A percentile compares a stretch with the other conserved stretches of the same genome.
Conservation (phyloP, 1,139 yeast species). For the Taphrina sp. region DNA sequence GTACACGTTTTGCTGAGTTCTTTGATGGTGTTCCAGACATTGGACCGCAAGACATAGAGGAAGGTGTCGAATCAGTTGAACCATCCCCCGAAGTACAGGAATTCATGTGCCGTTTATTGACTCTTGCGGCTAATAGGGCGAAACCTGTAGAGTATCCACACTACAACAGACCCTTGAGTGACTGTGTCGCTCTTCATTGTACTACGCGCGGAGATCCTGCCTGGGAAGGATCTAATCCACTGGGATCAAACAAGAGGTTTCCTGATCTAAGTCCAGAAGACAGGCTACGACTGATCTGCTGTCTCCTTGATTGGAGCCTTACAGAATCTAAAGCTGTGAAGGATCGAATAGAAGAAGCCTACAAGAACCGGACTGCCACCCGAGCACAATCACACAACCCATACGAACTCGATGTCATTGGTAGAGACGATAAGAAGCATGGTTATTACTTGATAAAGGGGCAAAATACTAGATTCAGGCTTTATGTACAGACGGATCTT, state of each 20-base stretch:
- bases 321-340: constrained; percentile 22
- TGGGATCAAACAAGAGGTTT: constrained; percentile 37
- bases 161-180: constrained; percentile 21
- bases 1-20: constrained; percentile 42
- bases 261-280: constrained; percentile 24
- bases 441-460: constrained; percentile 32
- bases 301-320: constrained; percentile 23
- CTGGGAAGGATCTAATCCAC: constrained; percentile 41
- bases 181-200: constrained; percentile 13
- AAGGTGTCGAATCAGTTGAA: constrained; percentile 42
- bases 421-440: constrained; percentile 19
- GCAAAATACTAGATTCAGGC: constrained; percentile 40
- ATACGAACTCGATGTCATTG: constrained; percentile 7
- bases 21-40: constrained; percentile 44
- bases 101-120: constrained; percentile 45
- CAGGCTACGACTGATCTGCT: constrained; percentile 13
- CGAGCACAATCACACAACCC: constrained; percentile 35
- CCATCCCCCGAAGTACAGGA: constrained; percentile 43
- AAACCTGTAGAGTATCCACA: constrained; percentile 44
- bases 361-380: constrained; percentile 41
- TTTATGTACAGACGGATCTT: constrained; percentile 44
- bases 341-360: constrained; percentile 40
- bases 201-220: constrained; percentile 37
- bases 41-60: constrained; percentile 48
- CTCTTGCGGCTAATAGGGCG: constrained; percentile 46